Evolutionary conservation across 352 stramenopile genomes (phyloP), one percentile per base, ranked within the genome.

Genomic region (Globisporangium radiosum): DNA sequence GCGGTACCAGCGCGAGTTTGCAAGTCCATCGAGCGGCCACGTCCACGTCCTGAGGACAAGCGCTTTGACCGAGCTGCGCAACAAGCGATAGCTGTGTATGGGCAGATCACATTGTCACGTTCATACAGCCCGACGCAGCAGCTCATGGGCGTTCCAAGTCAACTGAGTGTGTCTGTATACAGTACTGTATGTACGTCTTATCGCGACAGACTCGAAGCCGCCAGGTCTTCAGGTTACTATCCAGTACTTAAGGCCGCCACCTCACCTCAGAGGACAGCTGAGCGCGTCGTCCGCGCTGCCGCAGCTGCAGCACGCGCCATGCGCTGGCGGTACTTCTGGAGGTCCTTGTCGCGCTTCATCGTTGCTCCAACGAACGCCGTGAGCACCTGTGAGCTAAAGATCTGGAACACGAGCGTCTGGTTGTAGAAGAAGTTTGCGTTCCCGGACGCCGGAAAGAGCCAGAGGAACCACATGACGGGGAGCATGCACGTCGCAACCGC

Each of bases 341-440:
- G 62, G 33, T 88, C 80, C 63, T 94, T 94, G 72, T 94, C 85
- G 37, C 82, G 78, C 45, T 91, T 90, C 80, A 94, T 88, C 9
- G 77, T 85, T 14, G 81, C 82, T 9, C 73, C 72, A 9, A 94
- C 74, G 43, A 94, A 94, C 54, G 84, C 82, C 10, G 68, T 84
- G 59, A 92, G 76, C 17, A 91, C 64, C 59, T 90, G 81, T 0
- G 80, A 85, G 62, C 79, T 81, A 60, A 94, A 94, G 57, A 90
- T 81, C 64, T 92, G 85, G 58, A 90, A 94, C 52, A 94, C 81
- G 49, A 94, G 68, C 42, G 85, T 94, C 66, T 92, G 82, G 68
- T 91, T 92, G 71, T 92, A 94, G 57, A 90, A 94, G 63, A 94
- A 94, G 59, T 94, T 94, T n/a, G 85, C 81, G 63, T 94, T 94